A percentile compares a stretch with the other conserved stretches of the same genome.
Conservation (phyloP, 2,329 filamentous ascomycete genomes). For the Aureobasidium vineae region DNA sequence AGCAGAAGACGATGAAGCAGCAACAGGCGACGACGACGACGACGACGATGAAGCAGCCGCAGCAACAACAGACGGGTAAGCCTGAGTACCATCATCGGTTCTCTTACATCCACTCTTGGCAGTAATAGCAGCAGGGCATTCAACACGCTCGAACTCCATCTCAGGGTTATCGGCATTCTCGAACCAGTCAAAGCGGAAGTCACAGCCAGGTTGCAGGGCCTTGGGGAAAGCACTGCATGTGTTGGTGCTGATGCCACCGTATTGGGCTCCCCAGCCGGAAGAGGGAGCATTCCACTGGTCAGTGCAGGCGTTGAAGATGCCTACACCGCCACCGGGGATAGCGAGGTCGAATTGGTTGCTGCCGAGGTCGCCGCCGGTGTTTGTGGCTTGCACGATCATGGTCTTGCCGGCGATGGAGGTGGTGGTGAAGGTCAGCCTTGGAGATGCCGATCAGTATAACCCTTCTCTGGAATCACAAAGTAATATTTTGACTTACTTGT, state of each 20-base stretch:
- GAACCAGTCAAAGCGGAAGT: slow-evolving; percentile 64
- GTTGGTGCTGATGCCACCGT: slow-evolving; percentile 56
- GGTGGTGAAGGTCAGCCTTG: slow-evolving; percentile 56
- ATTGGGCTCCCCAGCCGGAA: slow-evolving; percentile 57
- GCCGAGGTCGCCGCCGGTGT: slow-evolving; percentile 59
- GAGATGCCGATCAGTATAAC: not conserved
- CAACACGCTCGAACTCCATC: slow-evolving; percentile 48
- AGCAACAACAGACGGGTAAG: not conserved
- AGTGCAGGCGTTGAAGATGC: slow-evolving; percentile 51
- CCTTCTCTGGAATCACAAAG: too few relatives aligned
- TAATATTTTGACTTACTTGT: slow-evolving; percentile 42
- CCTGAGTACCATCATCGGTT: slow-evolving; percentile 29
- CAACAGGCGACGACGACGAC: slow-evolving; percentile 18
- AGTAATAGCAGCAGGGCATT: slow-evolving; percentile 54
- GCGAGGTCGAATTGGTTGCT: slow-evolving; percentile 60
- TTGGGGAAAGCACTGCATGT: slow-evolving; percentile 55
- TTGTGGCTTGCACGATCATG: slow-evolving; percentile 64
- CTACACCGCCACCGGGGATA: slow-evolving; percentile 55
- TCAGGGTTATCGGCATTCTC: slow-evolving; percentile 56
- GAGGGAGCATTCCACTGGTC: slow-evolving; percentile 46
- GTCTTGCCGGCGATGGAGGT: slow-evolving; percentile 58
- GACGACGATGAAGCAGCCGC: slow-evolving; percentile 22
- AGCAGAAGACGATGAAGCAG: slow-evolving; percentile 27
- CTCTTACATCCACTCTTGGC: slow-evolving; percentile 46
- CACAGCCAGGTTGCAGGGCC: slow-evolving; percentile 57